Evolutionary conservation across 176 grass and related monocot species (phyloP).

Genomic region (Cenchrus purpureus): DNA sequence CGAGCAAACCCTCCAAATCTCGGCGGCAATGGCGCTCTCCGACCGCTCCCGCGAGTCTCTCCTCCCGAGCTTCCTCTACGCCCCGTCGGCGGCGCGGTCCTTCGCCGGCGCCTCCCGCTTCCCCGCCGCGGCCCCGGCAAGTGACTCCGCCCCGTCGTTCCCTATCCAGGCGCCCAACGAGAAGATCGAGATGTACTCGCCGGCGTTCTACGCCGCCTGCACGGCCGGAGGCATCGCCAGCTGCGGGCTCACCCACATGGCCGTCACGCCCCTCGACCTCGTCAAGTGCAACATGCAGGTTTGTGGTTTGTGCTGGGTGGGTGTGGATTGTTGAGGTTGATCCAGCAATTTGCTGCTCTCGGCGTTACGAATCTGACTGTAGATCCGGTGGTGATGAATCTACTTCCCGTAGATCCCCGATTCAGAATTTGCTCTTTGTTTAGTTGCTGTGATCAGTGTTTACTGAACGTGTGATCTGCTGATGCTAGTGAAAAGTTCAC

Average conservation of each 20-base stretch:
- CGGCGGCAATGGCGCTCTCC: constrained; percentile 55
- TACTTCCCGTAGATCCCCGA: background rate
- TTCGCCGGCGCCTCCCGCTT: constrained; percentile 32
- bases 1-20: background rate
- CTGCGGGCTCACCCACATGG: constrained; percentile 94
- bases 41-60: constrained; percentile 56
- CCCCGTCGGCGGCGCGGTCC: constrained; percentile 30
- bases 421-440: background rate
- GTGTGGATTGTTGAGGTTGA: background rate
- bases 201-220: constrained; percentile 88
- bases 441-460: background rate
- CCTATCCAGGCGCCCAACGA: constrained; percentile 45
- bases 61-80: constrained; percentile 67
- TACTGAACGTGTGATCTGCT: background rate
- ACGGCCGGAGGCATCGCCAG: constrained; percentile 82
- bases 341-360: background rate
- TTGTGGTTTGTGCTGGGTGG: constrained; percentile 31
- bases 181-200: constrained; percentile 81
- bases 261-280: constrained; percentile 91
- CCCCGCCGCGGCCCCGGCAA: constrained; percentile 10
- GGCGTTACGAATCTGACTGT: background rate
- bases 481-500: background rate
- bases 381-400: background rate
- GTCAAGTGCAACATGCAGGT: constrained; percentile 97
- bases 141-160: constrained; percentile 12